Base-by-base conservation (phyloP, 768 basidiomycete genomes). In the Galerina sulciceps region DNA sequence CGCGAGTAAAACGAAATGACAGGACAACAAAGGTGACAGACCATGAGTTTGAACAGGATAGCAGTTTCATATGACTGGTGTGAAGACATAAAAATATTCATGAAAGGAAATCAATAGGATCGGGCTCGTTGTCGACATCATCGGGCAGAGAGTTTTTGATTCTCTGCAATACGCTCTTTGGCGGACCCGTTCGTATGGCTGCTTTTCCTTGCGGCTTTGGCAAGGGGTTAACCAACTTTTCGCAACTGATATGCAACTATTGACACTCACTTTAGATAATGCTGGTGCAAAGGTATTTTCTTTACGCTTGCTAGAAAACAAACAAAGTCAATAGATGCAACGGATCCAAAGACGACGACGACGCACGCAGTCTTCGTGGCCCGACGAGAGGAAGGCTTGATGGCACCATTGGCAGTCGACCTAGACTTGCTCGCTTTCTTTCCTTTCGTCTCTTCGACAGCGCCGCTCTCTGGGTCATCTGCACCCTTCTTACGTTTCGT, bases 31-130 rank as follows among this genome's bases (percentile, higher is more conserved):
- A 10, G 13, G 36, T n/a, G 23, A 36, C 17, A 23, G 14, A 42
- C 15, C 18, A 44, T 15, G 37, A 26, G 34, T 37, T 40, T 26
- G 54, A 55, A 37, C 44, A 43, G 17, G 54, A 58, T 36, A 46
- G 53, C 13, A 31, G 26, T 31, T 31, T 31, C 26, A 31, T 31
- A 31, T 31, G 26, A 31, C 26, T 31, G 26, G 26, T 31, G 26
- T 8, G 8, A 31, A 31, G 8, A 31, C 8, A 31, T 31, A 31
- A 31, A 58, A 34, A 38, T 23, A 18, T 18, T 80, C 67, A 80
- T 34, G 78, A 75, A 36, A 82, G 68, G 59, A 79, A 82, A 59
- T 82, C 79, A 45, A 82, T 71, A 26, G 79, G 79, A 56, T 82
- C 81, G 6, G 78, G 75, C 52, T 79, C 81, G 56, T 74, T 72